Evolutionary conservation across 2,329 filamentous ascomycete genomes (phyloP).

Genomic region (Orbilia brochopaga): DNA sequence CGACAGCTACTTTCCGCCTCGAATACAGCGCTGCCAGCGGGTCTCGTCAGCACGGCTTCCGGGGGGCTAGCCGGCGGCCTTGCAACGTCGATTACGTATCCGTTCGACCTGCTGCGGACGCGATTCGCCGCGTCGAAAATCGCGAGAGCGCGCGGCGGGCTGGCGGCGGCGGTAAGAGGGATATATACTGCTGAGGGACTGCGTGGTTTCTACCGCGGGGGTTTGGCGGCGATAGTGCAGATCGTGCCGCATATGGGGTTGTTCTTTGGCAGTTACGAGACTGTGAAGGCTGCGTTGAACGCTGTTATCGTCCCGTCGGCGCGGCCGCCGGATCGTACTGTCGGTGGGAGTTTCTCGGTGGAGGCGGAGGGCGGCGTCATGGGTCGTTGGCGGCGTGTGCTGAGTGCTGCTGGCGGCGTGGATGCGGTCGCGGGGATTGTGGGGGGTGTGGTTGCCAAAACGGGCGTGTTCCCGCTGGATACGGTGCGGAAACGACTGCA

Average conservation of each 20-base stretch:
- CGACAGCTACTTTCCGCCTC: constrained; percentile 61
- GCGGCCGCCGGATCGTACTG: constrained; percentile 20
- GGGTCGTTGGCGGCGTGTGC: constrained; percentile 59
- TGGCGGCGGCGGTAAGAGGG: constrained; percentile 3
- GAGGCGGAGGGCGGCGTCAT: not conserved
- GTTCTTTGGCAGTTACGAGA: constrained; percentile 91
- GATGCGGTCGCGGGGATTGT: constrained; percentile 83
- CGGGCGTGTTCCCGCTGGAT: constrained; percentile 88
- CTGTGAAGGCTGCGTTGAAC: constrained; percentile 53
- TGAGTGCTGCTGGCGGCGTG: constrained; percentile 72
- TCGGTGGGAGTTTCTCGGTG: constrained; percentile 57
- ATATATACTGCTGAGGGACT: constrained; percentile 78
- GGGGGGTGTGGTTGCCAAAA: constrained; percentile 83
- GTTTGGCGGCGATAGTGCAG: constrained; percentile 80
- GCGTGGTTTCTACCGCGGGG: constrained; percentile 83
- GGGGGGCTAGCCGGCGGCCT: constrained; percentile 82
- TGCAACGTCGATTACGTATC: constrained; percentile 85
- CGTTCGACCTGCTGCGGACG: constrained; percentile 88
- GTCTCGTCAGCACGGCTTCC: constrained; percentile 72
- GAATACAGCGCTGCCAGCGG: constrained; percentile 63
- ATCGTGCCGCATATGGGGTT: constrained; percentile 97
- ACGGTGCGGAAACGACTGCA: constrained; percentile 91
- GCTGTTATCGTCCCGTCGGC: constrained; percentile 8
- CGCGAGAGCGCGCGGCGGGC: not conserved
- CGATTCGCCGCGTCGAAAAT: constrained; percentile 76